phyloP scores from a whole-genome alignment of 768 basidiomycete genomes.

The Suillus brevipes region DNA sequence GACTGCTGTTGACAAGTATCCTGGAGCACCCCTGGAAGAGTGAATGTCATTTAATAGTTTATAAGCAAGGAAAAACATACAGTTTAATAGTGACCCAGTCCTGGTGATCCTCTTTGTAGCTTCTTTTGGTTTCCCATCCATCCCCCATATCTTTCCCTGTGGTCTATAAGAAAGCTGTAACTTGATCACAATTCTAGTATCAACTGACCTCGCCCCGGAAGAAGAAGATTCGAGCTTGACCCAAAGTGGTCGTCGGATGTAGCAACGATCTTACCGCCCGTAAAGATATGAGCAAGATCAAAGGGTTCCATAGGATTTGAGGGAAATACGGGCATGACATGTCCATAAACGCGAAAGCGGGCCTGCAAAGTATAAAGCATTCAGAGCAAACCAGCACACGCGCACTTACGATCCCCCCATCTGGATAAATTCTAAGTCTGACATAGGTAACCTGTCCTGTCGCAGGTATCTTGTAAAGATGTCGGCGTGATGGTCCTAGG shows the following conservation, averaged over 20 bases:
- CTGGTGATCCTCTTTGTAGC: conserved; percentile 72
- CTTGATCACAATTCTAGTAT: background rate
- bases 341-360: conserved; percentile 89
- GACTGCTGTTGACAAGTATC: conserved; percentile 70
- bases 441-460: conserved; percentile 68
- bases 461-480: conserved; percentile 75
- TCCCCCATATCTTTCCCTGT: conserved; percentile 90
- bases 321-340: conserved; percentile 67
- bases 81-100: conserved; percentile 92
- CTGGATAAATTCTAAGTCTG: conserved; percentile 93
- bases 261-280: conserved; percentile 80
- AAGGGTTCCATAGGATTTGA: conserved; percentile 48
- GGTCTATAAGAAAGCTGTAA: background rate
- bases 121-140: conserved; percentile 98
- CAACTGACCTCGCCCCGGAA: conserved; percentile 76
- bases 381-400: background rate
- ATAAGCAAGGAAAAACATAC: conserved; percentile 45
- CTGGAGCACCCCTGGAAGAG: conserved; percentile 62
- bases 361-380: conserved; percentile 50
- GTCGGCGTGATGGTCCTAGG: conserved; percentile 83
- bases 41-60: background rate
- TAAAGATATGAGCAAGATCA: conserved; percentile 89
- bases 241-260: conserved; percentile 97
- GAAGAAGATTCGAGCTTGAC: conserved; percentile 85
- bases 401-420: conserved; percentile 83